phyloP scores from a whole-genome alignment of 495 filamentous ascomycete species.

The Penicillium chermesinum region DNA sequence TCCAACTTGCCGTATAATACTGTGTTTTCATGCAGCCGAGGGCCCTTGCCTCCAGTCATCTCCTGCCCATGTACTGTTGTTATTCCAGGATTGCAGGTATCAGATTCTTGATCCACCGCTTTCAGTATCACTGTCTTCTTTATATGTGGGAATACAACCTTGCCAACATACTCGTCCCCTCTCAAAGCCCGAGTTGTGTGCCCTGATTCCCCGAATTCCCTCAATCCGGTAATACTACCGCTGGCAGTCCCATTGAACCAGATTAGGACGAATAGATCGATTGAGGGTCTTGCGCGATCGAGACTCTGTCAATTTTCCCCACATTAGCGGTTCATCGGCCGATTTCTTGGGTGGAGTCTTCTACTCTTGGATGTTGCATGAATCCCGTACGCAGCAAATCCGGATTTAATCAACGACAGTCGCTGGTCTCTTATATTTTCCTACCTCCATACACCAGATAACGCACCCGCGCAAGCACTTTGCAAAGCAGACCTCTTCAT shows the following conservation, averaged over 20 bases:
- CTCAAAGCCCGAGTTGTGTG: background rate
- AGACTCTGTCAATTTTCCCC: conserved; percentile 8
- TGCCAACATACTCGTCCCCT: conserved; percentile 13
- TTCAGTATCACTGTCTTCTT: conserved; percentile 9
- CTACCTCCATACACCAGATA: too few species aligned
- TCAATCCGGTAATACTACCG: conserved; percentile 3
- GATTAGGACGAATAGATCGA: conserved; percentile 7
- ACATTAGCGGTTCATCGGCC: conserved; percentile 7
- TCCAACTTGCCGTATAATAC: conserved; percentile 7
- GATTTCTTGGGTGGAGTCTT: background rate
- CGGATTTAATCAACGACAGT: background rate
- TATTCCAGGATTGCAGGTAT: conserved; percentile 3
- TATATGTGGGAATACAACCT: conserved; percentile 19
- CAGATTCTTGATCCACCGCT: conserved; percentile 14
- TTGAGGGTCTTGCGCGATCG: conserved; percentile 9
- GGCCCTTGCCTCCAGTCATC: conserved; percentile 24
- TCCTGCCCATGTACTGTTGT: conserved; percentile 1
- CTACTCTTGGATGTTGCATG: background rate
- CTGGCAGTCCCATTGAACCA: background rate
- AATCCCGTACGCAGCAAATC: background rate
- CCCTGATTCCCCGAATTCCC: background rate
- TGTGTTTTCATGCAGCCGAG: conserved; percentile 9
- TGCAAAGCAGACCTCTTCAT: background rate
- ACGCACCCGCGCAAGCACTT: too few species aligned
- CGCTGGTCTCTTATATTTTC: too few species aligned